Conservation (phyloP, 2,329 filamentous ascomycete genomes). For the Talaromyces marneffei region DNA sequence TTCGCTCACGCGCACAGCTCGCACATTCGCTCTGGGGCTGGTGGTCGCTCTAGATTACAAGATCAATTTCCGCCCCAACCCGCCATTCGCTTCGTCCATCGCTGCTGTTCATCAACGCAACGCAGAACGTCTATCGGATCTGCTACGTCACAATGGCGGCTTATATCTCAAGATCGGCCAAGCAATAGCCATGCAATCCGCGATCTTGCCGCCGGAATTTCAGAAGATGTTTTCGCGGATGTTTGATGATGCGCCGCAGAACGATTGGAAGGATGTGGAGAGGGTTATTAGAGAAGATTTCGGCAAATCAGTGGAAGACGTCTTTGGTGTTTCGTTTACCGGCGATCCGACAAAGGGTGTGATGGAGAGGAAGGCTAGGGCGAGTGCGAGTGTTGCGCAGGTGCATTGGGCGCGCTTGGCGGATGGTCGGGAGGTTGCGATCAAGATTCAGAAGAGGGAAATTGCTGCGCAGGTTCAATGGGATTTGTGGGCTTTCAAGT, state of each 20-base stretch:
- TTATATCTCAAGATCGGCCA: slow-evolving; percentile 97
- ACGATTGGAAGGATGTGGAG: slow-evolving; percentile 79
- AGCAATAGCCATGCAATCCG: slow-evolving; percentile 96
- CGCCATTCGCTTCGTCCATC: slow-evolving; percentile 66
- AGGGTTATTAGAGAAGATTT: slow-evolving; percentile 84
- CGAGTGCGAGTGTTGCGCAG: slow-evolving; percentile 85
- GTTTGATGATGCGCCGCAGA: slow-evolving; percentile 97
- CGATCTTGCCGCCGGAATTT: slow-evolving; percentile 86
- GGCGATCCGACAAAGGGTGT: slow-evolving; percentile 58
- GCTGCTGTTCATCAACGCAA: slow-evolving; percentile 75
- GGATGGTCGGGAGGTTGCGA: slow-evolving; percentile 84
- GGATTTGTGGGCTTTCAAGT: slow-evolving; percentile 95
- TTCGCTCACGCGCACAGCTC: slow-evolving; percentile 68
- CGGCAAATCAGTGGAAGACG: slow-evolving; percentile 75
- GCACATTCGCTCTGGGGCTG: slow-evolving; percentile 74
- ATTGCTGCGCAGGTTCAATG: slow-evolving; percentile 85
- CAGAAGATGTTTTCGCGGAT: slow-evolving; percentile 93
- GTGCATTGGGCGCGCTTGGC: slow-evolving; percentile 86
- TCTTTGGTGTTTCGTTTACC: slow-evolving; percentile 82
- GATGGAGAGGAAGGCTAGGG: slow-evolving; percentile 66
- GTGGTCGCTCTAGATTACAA: slow-evolving; percentile 90
- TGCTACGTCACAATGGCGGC: slow-evolving; percentile 81
- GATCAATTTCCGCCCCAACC: slow-evolving; percentile 82
- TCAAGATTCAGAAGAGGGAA: slow-evolving; percentile 95
- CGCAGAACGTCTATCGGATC: slow-evolving; percentile 72